phyloP scores from a whole-genome alignment of 2,329 filamentous ascomycete genomes.

The Penicillium sp. region DNA sequence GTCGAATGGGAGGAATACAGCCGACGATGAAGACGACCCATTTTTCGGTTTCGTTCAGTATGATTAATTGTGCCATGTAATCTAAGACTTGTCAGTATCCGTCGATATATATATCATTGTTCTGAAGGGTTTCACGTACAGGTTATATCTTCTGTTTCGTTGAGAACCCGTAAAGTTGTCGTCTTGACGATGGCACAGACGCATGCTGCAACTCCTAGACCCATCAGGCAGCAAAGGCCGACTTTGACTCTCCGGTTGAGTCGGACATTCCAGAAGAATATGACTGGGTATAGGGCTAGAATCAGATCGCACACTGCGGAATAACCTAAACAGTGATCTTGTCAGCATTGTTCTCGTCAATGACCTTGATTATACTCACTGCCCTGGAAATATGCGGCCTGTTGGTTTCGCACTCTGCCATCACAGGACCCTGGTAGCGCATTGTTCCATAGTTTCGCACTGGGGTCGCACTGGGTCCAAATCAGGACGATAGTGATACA shows the following conservation, averaged over 20 bases:
- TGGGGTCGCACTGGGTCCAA: slow-evolving; percentile 16
- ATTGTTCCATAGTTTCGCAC: slow-evolving; percentile 15
- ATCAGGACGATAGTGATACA: slow-evolving; percentile 12
- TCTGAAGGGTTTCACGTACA: slow-evolving; percentile 9
- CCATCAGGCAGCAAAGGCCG: slow-evolving; percentile 29
- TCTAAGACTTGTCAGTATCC: slow-evolving; percentile 4
- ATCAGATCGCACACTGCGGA: slow-evolving; percentile 22
- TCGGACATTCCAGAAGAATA: slow-evolving; percentile 25
- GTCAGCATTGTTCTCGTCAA: background rate
- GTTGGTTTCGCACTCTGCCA: slow-evolving; percentile 12
- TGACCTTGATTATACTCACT: slow-evolving; percentile 8
- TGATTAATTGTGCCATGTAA: slow-evolving; percentile 12
- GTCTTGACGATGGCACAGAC: slow-evolving; percentile 21
- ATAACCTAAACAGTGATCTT: slow-evolving; percentile 1
- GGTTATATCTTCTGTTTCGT: slow-evolving; percentile 9
- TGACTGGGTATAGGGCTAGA: slow-evolving; percentile 25
- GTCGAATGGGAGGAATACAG: slow-evolving; percentile 20
- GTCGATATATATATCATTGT: background rate
- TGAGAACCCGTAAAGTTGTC: slow-evolving; percentile 8
- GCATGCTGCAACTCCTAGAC: slow-evolving; percentile 22
- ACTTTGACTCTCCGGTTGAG: slow-evolving; percentile 19
- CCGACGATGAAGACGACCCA: slow-evolving; percentile 27
- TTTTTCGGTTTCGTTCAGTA: slow-evolving; percentile 25
- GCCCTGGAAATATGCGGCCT: slow-evolving; percentile 21
- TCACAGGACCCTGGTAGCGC: slow-evolving; percentile 10